Evolutionary conservation across 2,329 filamentous ascomycete genomes (phyloP).

Genomic region (Aspergillus brasiliensis): DNA sequence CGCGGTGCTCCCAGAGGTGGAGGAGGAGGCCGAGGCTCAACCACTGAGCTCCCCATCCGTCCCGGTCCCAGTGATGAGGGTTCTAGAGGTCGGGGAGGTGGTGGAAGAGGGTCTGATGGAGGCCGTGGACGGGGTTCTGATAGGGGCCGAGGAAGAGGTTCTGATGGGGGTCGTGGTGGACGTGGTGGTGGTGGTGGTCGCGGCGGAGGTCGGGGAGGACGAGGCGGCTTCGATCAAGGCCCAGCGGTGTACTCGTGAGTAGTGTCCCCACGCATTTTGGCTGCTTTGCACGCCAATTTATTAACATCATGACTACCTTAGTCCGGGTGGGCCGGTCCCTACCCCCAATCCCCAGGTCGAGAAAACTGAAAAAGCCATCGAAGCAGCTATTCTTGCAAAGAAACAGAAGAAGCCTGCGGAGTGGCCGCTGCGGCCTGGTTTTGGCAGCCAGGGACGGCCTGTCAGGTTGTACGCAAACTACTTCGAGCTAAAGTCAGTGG

Average conservation of each 20-base stretch:
- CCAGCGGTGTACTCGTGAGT: constrained; percentile 35
- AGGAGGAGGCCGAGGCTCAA: constrained; percentile 27
- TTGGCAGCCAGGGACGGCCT: constrained; percentile 35
- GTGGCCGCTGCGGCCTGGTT: constrained; percentile 42
- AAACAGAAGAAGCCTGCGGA: constrained; percentile 18
- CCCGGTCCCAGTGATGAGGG: constrained; percentile 13
- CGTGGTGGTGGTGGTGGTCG: constrained; percentile 15
- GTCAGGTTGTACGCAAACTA: constrained; percentile 45
- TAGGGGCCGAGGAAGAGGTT: constrained; percentile 20
- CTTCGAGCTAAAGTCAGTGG: constrained; percentile 39
- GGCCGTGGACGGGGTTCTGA: constrained; percentile 22
- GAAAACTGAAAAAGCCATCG: constrained; percentile 31
- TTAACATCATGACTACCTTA: constrained; percentile 10
- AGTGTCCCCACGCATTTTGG: constrained; percentile 11
- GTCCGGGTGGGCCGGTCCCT: constrained; percentile 24
- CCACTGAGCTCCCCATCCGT: constrained; percentile 27
- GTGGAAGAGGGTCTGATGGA: constrained; percentile 26
- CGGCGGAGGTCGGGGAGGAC: constrained; percentile 13
- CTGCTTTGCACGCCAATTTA: background rate
- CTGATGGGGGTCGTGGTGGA: constrained; percentile 4
- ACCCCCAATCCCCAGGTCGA: constrained; percentile 26
- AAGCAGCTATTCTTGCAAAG: constrained; percentile 24
- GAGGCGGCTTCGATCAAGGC: constrained; percentile 18
- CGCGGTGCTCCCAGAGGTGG: constrained; percentile 17
- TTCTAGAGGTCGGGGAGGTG: constrained; percentile 24